These are phyloP conservation scores for Chrysosporium keratinophilum DNA, from an alignment of 2,329 filamentous ascomycete species.

Conservation along the genomic window DNA sequence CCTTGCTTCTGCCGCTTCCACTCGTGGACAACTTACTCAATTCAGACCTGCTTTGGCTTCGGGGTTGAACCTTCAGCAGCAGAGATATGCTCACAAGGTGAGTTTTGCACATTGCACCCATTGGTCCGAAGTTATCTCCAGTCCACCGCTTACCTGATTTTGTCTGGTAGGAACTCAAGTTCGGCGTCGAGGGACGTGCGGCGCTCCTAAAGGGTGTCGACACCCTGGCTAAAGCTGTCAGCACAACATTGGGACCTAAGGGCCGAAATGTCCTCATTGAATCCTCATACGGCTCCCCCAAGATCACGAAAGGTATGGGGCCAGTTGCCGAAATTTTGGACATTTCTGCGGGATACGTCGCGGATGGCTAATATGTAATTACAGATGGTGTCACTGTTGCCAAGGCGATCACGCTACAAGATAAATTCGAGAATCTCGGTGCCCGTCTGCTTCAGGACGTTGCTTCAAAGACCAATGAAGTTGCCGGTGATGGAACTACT, in stretches of 20 bases:
- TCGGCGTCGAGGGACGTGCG: constrained; percentile 88
- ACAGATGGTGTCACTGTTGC: constrained; percentile 80
- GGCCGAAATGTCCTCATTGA: constrained; percentile 97
- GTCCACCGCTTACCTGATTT: not conserved
- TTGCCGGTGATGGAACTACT: constrained; percentile 96
- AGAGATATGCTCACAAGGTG: constrained; percentile 97
- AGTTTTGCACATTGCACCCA: constrained; percentile 18
- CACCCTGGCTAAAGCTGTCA: constrained; percentile 89
- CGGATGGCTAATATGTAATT: constrained; percentile 6
- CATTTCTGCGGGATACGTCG: not conserved
- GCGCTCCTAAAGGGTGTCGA: constrained; percentile 87
- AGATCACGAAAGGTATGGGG: constrained; percentile 89
- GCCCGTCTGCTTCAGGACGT: constrained; percentile 95
- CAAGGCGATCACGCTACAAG: constrained; percentile 82
- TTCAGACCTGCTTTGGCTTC: constrained; percentile 47
- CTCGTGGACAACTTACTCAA: constrained; percentile 49
- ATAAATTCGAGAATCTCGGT: constrained; percentile 99
- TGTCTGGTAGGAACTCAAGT: constrained; percentile 73
- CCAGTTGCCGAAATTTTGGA: not conserved
- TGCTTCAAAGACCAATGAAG: constrained; percentile 98
- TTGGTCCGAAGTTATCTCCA: not conserved
- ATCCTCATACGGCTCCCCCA: constrained; percentile 95
- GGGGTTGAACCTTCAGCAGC: constrained; percentile 65
- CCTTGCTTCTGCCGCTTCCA: constrained; percentile 54
- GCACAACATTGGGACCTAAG: constrained; percentile 93